Percentiles rank a stretch among this genome's conserved stretches.
Conservation (phyloP, 805 yeast genomes). For the Yamadazyma ubonensis region DNA sequence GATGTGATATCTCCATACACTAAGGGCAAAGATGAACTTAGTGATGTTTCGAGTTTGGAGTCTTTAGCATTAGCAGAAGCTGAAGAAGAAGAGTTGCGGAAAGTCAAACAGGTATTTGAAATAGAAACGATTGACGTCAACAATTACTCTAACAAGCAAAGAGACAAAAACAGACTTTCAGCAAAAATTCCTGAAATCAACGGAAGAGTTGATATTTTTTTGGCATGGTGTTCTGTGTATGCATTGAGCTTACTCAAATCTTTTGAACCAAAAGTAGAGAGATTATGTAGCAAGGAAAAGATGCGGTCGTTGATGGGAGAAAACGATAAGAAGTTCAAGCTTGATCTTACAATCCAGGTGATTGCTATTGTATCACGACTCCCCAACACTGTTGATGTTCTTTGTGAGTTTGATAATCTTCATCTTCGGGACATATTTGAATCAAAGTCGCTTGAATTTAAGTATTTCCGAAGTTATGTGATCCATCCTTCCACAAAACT, state of each 20-base stretch:
- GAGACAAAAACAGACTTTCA: conserved; percentile 26
- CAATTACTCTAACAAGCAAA: conserved; percentile 21
- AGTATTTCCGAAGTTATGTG: conserved; percentile 45
- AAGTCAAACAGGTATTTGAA: conserved; percentile 33
- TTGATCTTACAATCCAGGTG: conserved; percentile 32
- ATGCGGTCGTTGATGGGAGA: conserved; percentile 21
- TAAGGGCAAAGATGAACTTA: conserved; percentile 20
- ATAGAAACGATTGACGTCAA: conserved; percentile 25
- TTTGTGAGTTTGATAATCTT: conserved; percentile 45
- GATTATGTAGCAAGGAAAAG: conserved; percentile 26
- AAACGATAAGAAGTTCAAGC: conserved; percentile 22
- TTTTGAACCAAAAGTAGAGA: conserved; percentile 33
- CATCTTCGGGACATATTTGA: conserved; percentile 23
- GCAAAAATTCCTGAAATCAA: conserved; percentile 36
- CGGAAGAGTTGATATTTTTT: conserved; percentile 38
- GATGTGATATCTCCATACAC: conserved; percentile 25
- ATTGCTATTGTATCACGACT: conserved; percentile 41
- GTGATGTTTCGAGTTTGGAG: conserved; percentile 36
- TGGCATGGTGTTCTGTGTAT: conserved; percentile 42
- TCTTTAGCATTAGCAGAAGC: conserved; percentile 19
- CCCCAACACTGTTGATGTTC: conserved; percentile 47
- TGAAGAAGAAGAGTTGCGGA: conserved; percentile 21
- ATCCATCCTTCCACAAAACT: conserved; percentile 47
- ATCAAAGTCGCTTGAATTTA: conserved; percentile 30
- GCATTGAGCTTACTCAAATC: conserved; percentile 33